Base-by-base conservation (phyloP, 768 basidiomycete species). In the Rhodosporidiobolus sp. region DNA sequence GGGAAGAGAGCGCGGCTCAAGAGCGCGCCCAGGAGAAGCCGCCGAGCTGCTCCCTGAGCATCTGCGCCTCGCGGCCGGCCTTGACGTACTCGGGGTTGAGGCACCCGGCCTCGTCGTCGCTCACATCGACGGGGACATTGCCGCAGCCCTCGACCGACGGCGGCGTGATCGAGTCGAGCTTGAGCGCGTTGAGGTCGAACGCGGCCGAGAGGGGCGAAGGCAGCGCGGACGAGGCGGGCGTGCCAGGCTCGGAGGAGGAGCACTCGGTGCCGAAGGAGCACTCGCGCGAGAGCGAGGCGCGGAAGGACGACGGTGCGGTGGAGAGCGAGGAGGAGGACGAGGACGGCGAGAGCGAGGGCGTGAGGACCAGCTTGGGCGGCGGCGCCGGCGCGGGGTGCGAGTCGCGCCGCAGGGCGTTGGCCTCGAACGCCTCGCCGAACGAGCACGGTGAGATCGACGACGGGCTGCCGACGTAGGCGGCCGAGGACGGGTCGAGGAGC, bases 111-210 rank as follows among this genome's bases (percentile, higher is more conserved):
- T 38, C 52, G 19, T 43, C 52, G 2, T 4, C 22, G 32, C 35
- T 43, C 48, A 5, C 26, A 28, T 28, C 32, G 8, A 14, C 11
- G 14, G 28, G 10, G 54, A 34, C 55, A 12, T 30, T 30, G 30
- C 2, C 19, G 16, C 16, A 6, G 24, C 32, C 43, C 53, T 16
- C 38, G 20, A 20, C 43, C 7, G 63, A 35, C n/a, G 63, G 30
- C 4, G 52, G 32, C 32, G 62, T 12, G 45, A 65, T 58, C 16
- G 57, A 45, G 14, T 69, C 67, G 60, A 74, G 68, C 48, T 69
- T 74, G 59, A 74, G 64, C 12, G 56, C 55, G 64, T 66, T 65
- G 17, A 74, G 49, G 43, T 74, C 52, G 65, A 74, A 74, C 38
- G 64, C 46, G 16, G 73, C 22, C 16, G 59, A 62, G 28, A 73